Percentiles rank a stretch among this genome's conserved stretches.
These are phyloP conservation scores for Capsicum pubescens DNA, from an alignment of 257 asterid species.

Conservation along the genomic window DNA sequence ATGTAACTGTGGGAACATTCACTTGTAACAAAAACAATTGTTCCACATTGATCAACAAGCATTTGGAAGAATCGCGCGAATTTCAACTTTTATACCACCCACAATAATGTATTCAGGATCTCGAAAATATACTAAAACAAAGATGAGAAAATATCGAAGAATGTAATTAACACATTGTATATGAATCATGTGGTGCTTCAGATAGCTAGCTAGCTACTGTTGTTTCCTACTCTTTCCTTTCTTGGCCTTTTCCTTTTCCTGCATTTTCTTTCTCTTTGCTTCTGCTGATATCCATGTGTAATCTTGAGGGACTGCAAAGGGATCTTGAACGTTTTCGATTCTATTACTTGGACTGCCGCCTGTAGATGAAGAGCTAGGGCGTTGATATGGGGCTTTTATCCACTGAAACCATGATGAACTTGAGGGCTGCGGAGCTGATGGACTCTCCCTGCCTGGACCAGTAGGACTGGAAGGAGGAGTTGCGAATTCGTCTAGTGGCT, in stretches of 20 bases:
- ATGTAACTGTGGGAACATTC: slow-evolving; percentile 26
- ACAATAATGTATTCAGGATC: slow-evolving; percentile 36
- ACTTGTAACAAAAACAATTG: slow-evolving; percentile 32
- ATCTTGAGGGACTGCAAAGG: slow-evolving; percentile 76
- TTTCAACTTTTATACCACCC: slow-evolving; percentile 47
- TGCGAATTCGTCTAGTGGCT: slow-evolving; percentile 79
- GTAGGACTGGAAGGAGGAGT: slow-evolving; percentile 93
- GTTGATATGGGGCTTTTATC: slow-evolving; percentile 83
- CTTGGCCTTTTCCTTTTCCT: slow-evolving; percentile 76
- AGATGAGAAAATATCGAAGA: slow-evolving; percentile 11
- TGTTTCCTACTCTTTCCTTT: slow-evolving; percentile 67
- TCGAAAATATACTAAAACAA: slow-evolving; percentile 13
- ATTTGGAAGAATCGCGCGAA: slow-evolving; percentile 41
- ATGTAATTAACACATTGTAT: not conserved
- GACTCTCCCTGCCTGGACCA: slow-evolving; percentile 58
- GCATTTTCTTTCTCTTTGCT: slow-evolving; percentile 90
- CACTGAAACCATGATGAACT: slow-evolving; percentile 94
- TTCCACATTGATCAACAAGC: slow-evolving; percentile 33
- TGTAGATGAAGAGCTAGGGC: slow-evolving; percentile 60
- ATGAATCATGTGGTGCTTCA: not conserved
- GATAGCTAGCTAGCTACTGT: slow-evolving; percentile 13
- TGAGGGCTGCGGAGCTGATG: slow-evolving; percentile 52
- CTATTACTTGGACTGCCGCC: slow-evolving; percentile 55
- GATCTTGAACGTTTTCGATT: slow-evolving; percentile 74
- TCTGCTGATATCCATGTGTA: slow-evolving; percentile 85